Evolutionary conservation across 495 filamentous ascomycete genomes (phyloP), one percentile per base, ranked within the genome.

Genomic region (Hyaloscypha finlandica): DNA sequence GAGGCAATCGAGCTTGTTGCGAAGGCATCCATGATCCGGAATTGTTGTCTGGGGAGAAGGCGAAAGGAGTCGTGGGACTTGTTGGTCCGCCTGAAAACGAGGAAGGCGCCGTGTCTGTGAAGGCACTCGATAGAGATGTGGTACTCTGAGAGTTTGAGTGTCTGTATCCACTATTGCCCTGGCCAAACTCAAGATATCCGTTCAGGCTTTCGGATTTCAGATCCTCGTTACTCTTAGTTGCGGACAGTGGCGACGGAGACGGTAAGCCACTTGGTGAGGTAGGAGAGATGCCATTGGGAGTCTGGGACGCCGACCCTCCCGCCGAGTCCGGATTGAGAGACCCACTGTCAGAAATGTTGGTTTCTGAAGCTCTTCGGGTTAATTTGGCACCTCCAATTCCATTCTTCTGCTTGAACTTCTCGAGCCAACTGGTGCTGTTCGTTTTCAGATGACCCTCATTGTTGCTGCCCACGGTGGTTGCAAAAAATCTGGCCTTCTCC

Each of bases 371-470:
- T 74, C 92, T 90, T 42, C 88, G 85, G 67, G 85, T 82, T 56
- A 89, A 71, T 56, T 77, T 86, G 0, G 88, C 83, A 29, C 85
- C 84, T 51, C 86, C 81, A 31, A 96, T 83, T 63, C 89, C 89
- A 77, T 98, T 92, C 77, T 94, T 97, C 67, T 90, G 86, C 81
- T 97, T 97, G 82, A 99, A 98, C 74, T 96, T 97, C 75, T 97
- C 94, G 60, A 99, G 83, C 93, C 94, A 97, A 66, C 83, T 86
- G 8, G 88, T 78, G 65, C 84, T 93, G 70, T 89, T 88, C 39
- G 89, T 83, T 75, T 94, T 92, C 60, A 89, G 81, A 62, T 93
- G 89, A 68, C 86, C 89, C 65, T 97, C 95, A 12, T 87, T 83
- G 69, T 84, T 88, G 42, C 42, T 48, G 31, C 89, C 89, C 33